Conservation (phyloP, 2,329 filamentous ascomycete genomes). For the Talaromyces atroroseus region DNA sequence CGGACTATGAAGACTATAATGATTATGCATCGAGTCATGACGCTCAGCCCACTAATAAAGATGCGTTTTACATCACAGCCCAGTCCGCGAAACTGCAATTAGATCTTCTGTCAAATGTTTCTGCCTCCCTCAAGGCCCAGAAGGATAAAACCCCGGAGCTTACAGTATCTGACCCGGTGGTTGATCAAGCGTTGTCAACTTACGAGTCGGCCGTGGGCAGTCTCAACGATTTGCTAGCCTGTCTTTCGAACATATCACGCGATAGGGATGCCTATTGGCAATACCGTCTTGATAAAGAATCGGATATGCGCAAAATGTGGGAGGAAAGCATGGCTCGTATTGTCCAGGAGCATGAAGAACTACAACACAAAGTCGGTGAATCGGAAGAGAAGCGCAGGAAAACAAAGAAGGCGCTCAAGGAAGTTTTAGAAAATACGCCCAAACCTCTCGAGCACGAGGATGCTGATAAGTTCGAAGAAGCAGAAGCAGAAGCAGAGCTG, state of each 20-base stretch:
- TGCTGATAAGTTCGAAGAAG: constrained; percentile 7
- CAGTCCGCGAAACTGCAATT: constrained; percentile 91
- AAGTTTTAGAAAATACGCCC: constrained; percentile 63
- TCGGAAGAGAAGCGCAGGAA: constrained; percentile 84
- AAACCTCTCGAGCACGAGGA: constrained; percentile 12
- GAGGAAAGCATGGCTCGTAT: constrained; percentile 98
- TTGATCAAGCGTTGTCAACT: constrained; percentile 70
- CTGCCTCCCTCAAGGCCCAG: constrained; percentile 71
- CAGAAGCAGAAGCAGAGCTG: constrained; percentile 2
- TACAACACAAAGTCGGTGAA: constrained; percentile 82
- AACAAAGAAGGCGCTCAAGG: constrained; percentile 82
- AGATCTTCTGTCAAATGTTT: constrained; percentile 81
- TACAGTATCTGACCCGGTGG: constrained; percentile 68
- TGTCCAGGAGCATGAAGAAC: constrained; percentile 86
- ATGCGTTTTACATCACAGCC: constrained; percentile 94
- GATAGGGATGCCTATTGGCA: constrained; percentile 98
- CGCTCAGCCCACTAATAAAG: constrained; percentile 68
- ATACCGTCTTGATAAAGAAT: constrained; percentile 84
- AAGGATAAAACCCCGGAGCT: constrained; percentile 63
- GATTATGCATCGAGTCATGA: constrained; percentile 78
- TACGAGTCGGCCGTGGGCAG: constrained; percentile 89
- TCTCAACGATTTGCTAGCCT: constrained; percentile 74
- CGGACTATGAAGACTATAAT: constrained; percentile 68
- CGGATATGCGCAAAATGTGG: constrained; percentile 91
- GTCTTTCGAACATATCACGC: constrained; percentile 83